phyloP scores from a whole-genome alignment of 129 eudicot genomes.

The Dittrichia graveolens region DNA sequence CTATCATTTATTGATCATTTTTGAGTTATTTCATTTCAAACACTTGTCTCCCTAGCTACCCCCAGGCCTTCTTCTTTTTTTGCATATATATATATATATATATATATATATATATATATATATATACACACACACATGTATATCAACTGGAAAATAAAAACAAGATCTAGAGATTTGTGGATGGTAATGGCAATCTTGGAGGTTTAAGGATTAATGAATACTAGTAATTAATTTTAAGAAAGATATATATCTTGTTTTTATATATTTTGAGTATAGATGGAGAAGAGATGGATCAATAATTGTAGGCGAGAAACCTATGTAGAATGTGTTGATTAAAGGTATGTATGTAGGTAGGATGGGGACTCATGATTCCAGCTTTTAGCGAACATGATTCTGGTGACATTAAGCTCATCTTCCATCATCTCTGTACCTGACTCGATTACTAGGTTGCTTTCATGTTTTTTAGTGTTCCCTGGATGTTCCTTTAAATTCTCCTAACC shows the following conservation, averaged over 20 bases:
- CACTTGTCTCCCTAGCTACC: constrained; percentile 9
- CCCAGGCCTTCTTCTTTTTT: background rate
- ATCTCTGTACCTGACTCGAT: constrained; percentile 17
- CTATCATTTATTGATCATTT: background rate
- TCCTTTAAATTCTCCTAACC: background rate
- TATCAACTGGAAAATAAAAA: background rate
- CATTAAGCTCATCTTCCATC: constrained; percentile 8
- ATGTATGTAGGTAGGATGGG: constrained; percentile 23
- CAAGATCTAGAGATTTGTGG: background rate
- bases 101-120: background rate
- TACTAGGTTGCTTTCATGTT: constrained; percentile 21
- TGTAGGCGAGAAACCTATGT: background rate
- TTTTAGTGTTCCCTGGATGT: constrained; percentile 3
- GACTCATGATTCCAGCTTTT: constrained; percentile 23
- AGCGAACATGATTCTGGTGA: constrained; percentile 22
- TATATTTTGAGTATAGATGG: background rate
- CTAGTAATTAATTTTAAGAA: too few relatives aligned
- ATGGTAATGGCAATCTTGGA: background rate
- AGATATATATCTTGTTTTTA: background rate
- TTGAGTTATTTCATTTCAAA: background rate
- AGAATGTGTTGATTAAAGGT: constrained; percentile 18
- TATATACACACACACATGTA: background rate
- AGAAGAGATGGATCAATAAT: background rate
- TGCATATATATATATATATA: too few relatives aligned
- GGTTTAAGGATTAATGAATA: background rate